A percentile compares a stretch with the other conserved stretches of the same genome.
Evolutionary conservation across 306 rosid genomes (phyloP).

Genomic region (Malus sieversii): DNA sequence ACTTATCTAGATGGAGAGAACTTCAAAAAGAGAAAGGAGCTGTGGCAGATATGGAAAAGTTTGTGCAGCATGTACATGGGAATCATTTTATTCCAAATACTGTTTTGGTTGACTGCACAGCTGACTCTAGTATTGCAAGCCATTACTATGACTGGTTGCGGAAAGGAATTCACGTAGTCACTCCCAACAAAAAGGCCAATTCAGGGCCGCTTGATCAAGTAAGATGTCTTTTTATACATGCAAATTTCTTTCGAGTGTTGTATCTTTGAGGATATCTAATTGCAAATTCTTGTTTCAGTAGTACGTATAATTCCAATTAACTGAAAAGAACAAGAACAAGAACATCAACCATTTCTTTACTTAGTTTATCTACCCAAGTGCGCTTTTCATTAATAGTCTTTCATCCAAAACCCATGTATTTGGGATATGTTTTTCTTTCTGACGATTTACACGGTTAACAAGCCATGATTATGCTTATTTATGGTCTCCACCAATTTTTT

Average conservation of each 20-base stretch:
- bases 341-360: not conserved
- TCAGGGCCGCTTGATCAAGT: constrained; percentile 99
- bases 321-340: not conserved
- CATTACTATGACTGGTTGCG: constrained; percentile 83
- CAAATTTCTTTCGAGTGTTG: not conserved
- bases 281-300: not conserved
- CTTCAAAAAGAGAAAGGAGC: constrained; percentile 56
- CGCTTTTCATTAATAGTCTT: not conserved
- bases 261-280: not conserved
- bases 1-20: constrained; percentile 77
- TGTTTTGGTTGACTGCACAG: constrained; percentile 91
- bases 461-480: not conserved
- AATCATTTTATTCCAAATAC: constrained; percentile 97
- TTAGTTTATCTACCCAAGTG: not conserved
- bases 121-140: constrained; percentile 74
- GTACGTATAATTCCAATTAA: not conserved
- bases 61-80: constrained; percentile 73
- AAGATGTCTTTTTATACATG: not conserved
- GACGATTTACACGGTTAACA: not conserved
- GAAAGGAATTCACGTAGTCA: constrained; percentile 87
- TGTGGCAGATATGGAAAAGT: constrained; percentile 62
- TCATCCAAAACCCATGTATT: not conserved
- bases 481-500: not conserved
- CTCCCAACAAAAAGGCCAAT: constrained; percentile 95
- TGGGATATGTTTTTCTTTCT: not conserved